Percentiles rank a stretch among this genome's conserved stretches.
These are phyloP conservation scores for Prinsepia uniflora DNA, from an alignment of 306 rosid genomes.

Conservation along the genomic window DNA sequence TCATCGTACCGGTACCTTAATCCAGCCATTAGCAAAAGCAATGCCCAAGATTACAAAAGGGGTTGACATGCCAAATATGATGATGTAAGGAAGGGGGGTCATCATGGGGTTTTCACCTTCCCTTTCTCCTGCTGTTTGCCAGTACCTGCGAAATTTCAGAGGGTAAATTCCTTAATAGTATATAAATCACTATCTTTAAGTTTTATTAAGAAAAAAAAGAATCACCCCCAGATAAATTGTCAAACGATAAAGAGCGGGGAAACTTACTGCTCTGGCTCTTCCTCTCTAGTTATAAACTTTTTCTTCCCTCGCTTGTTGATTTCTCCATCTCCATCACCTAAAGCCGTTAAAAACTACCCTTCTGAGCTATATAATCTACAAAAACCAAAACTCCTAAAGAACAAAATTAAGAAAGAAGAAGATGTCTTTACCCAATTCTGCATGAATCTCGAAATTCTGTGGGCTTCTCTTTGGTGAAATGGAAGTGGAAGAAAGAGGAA, in stretches of 20 bases:
- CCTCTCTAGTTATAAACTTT: conserved; percentile 81
- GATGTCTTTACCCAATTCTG: conserved; percentile 49
- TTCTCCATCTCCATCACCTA: conserved; percentile 78
- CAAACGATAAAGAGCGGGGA: background rate
- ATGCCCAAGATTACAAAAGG: conserved; percentile 98
- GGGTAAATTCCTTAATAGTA: background rate
- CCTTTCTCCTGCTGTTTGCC: conserved; percentile 97
- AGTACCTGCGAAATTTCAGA: conserved; percentile 49
- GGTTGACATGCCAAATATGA: conserved; percentile 95
- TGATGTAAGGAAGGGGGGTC: conserved; percentile 92
- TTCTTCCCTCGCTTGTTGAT: conserved; percentile 61
- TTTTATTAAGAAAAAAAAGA: background rate
- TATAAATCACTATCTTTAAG: background rate
- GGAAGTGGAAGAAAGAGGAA: conserved; percentile 22
- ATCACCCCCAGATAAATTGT: background rate
- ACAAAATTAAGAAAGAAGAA: too few relatives aligned
- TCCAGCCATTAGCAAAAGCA: conserved; percentile 97
- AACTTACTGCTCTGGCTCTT: conserved; percentile 87
- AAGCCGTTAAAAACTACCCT: conserved; percentile 16
- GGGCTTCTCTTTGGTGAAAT: conserved; percentile 32
- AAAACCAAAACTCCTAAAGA: too few relatives aligned
- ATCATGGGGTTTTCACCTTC: conserved; percentile 98
- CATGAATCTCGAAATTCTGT: conserved; percentile 50
- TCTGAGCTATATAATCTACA: conserved; percentile 10
- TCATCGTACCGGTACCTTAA: conserved; percentile 83